Conservation (phyloP, 148 eudicot species). For the Vaccinium macrocarpon region DNA sequence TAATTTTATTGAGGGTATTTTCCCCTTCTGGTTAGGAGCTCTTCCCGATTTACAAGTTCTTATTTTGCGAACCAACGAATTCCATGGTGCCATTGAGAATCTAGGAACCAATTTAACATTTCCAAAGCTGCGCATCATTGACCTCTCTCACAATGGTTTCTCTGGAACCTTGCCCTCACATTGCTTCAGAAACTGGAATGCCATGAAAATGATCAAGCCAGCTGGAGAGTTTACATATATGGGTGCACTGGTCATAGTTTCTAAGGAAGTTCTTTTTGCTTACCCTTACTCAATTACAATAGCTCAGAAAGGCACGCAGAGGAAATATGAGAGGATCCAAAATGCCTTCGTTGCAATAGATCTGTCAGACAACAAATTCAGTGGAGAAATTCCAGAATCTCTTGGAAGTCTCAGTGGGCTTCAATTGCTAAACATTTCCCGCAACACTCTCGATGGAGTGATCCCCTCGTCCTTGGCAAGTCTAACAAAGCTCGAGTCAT, state of each 20-base stretch:
- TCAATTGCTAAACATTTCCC: constrained; percentile 39
- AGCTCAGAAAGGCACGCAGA: constrained; percentile 32
- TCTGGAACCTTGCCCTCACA: constrained; percentile 27
- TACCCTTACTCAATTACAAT: constrained; percentile 27
- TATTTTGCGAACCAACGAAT: constrained; percentile 24
- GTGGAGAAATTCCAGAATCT: constrained; percentile 29
- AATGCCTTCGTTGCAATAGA: constrained; percentile 27
- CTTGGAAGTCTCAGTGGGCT: constrained; percentile 35
- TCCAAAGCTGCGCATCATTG: constrained; percentile 31
- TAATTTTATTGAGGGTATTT: constrained; percentile 28
- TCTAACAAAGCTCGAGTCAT: constrained; percentile 27
- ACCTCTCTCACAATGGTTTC: constrained; percentile 34
- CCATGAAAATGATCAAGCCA: constrained; percentile 17
- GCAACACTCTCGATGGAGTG: constrained; percentile 28
- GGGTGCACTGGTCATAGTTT: too few relatives aligned
- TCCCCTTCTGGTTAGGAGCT: constrained; percentile 37
- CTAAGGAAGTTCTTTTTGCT: too few relatives aligned
- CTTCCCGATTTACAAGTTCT: constrained; percentile 14
- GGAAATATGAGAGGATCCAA: constrained; percentile 1
- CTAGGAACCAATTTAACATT: background rate
- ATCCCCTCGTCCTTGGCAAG: constrained; percentile 34
- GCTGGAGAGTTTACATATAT: background rate
- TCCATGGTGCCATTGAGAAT: constrained; percentile 25
- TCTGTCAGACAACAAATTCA: constrained; percentile 41
- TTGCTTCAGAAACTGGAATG: constrained; percentile 19